Evolutionary conservation across 345 rosid genomes (phyloP).

Genomic region (Garcia nutans): DNA sequence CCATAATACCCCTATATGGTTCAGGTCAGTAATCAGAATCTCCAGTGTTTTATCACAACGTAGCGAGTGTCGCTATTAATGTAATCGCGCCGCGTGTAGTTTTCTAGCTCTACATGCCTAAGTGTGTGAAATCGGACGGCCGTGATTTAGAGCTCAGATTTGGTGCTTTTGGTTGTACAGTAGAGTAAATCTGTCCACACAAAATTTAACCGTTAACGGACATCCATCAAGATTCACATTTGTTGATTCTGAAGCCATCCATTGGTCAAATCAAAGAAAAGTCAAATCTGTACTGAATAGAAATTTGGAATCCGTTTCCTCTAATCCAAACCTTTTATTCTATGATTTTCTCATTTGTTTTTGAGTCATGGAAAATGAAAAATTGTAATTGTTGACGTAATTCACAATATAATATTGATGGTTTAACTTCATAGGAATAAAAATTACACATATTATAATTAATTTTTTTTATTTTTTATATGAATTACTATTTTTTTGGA

Average conservation of each 20-base stretch:
- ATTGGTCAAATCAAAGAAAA: neutral
- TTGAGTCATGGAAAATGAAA: too few species aligned
- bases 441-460: too few species aligned
- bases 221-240: neutral
- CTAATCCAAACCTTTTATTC: neutral
- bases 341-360: too few species aligned
- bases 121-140: neutral
- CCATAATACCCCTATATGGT: neutral
- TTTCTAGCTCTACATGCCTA: neutral
- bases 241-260: neutral
- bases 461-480: too few species aligned
- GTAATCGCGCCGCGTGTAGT: neutral
- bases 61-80: neutral
- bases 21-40: neutral
- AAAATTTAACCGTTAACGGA: neutral
- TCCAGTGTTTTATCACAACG: neutral
- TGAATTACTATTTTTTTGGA: too few species aligned
- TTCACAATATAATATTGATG: too few species aligned
- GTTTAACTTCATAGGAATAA: too few species aligned
- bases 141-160: neutral
- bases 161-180: neutral
- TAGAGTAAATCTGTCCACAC: neutral
- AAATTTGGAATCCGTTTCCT: neutral
- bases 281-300: too few species aligned
- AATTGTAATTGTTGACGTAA: too few species aligned